phyloP scores from a whole-genome alignment of 306 rosid species.

The Rosa lucieae region DNA sequence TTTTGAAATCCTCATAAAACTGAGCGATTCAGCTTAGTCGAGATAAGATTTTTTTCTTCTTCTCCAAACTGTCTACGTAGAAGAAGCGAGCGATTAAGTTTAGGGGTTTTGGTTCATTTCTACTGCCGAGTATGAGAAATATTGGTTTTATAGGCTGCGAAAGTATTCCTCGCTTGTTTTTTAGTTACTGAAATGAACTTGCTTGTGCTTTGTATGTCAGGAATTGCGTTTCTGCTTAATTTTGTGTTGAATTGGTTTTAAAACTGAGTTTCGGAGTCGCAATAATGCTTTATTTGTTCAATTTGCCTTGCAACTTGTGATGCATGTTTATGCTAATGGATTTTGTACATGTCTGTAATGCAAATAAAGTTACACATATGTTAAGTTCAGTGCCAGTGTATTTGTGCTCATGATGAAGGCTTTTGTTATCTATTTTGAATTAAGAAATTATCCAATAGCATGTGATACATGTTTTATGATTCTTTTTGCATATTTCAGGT shows the following conservation, averaged over 20 bases:
- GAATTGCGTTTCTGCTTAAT: background rate
- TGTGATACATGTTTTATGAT: background rate
- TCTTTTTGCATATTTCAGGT: background rate
- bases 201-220: background rate
- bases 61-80: too few relatives aligned
- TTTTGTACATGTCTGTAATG: background rate
- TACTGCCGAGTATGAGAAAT: background rate
- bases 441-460: background rate
- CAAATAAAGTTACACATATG: background rate
- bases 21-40: background rate
- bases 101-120: background rate
- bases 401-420: background rate
- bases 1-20: background rate
- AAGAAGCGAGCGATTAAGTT: background rate
- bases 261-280: background rate
- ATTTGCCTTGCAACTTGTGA: background rate
- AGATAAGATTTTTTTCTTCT: too few relatives aligned
- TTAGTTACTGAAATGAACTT: background rate
- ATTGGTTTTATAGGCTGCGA: background rate
- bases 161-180: background rate
- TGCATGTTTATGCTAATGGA: background rate
- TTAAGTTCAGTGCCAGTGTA: background rate
- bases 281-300: background rate
- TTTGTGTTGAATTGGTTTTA: background rate
- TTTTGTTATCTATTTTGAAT: background rate